phyloP scores from a whole-genome alignment of 2,329 filamentous ascomycete species.

The Penicillium frequentans region DNA sequence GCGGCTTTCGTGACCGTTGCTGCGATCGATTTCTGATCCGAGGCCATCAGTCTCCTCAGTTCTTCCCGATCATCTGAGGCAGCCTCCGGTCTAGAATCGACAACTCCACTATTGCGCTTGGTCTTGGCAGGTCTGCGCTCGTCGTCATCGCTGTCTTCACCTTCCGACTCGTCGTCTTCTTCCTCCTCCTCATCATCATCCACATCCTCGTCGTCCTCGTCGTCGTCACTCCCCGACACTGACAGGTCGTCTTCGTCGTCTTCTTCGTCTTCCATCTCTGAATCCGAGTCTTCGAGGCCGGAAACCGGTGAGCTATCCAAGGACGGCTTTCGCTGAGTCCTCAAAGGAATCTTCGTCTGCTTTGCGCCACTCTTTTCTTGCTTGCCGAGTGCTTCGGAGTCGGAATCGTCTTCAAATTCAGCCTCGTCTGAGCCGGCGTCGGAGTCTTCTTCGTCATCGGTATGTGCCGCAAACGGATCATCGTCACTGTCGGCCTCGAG shows the following conservation, averaged over 20 bases:
- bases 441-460: conserved; percentile 30
- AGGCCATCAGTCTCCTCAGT: conserved; percentile 65
- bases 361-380: not conserved
- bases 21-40: conserved; percentile 66
- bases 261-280: conserved; percentile 7
- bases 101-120: not conserved
- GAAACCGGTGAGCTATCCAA: not conserved
- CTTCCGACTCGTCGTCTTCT: conserved; percentile 23
- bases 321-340: not conserved
- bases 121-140: not conserved
- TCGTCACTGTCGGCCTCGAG: conserved; percentile 60
- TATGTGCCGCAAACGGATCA: conserved; percentile 42
- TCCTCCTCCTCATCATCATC: conserved; percentile 28
- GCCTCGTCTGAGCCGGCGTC: conserved; percentile 7
- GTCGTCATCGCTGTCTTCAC: conserved; percentile 23
- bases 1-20: conserved; percentile 66
- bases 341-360: not conserved
- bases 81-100: not conserved
- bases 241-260: conserved; percentile 8
- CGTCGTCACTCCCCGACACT: conserved; percentile 16
- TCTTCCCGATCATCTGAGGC: conserved; percentile 53
- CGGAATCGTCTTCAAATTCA: conserved; percentile 7
- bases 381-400: not conserved
- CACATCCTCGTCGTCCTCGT: conserved; percentile 33
- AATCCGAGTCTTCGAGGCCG: not conserved